Conservation (phyloP, 116 monocot genomes). For the Cymodocea nodosa region DNA sequence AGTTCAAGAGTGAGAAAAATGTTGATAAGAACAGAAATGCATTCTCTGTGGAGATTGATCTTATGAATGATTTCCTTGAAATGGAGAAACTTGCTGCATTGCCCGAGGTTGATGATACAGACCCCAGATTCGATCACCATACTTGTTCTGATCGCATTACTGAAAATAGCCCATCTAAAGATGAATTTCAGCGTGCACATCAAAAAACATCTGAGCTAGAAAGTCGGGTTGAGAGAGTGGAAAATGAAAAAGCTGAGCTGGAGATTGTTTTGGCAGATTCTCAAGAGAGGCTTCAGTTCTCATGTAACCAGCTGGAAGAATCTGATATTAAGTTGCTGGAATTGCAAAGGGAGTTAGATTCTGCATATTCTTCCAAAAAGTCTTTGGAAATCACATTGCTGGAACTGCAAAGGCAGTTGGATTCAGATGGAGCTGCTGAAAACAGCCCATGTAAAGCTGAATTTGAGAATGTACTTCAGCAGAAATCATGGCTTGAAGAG, state of each 20-base stretch:
- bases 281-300: slow-evolving; percentile 19
- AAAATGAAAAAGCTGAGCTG: slow-evolving; percentile 40
- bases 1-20: slow-evolving; percentile 44
- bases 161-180: slow-evolving; percentile 6
- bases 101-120: slow-evolving; percentile 18
- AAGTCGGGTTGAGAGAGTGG: slow-evolving; percentile 32
- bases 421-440: too few relatives aligned
- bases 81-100: slow-evolving; percentile 72
- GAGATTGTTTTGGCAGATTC: slow-evolving; percentile 27
- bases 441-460: too few relatives aligned
- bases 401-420: too few relatives aligned
- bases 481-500: slow-evolving; percentile 1
- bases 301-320: slow-evolving; percentile 19
- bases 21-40: slow-evolving; percentile 10
- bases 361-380: background rate
- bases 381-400: slow-evolving; percentile 9
- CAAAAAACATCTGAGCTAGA: slow-evolving; percentile 23
- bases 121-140: slow-evolving; percentile 10
- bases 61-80: slow-evolving; percentile 89
- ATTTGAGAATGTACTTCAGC: background rate
- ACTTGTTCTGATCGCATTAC: slow-evolving; percentile 4
- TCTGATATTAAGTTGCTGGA: slow-evolving; percentile 30
- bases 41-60: slow-evolving; percentile 32
- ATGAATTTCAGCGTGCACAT: slow-evolving; percentile 14
- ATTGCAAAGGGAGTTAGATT: slow-evolving; percentile 16